Conservation (phyloP, 768 basidiomycete genomes). For the Rhodotorula toruloides region DNA sequence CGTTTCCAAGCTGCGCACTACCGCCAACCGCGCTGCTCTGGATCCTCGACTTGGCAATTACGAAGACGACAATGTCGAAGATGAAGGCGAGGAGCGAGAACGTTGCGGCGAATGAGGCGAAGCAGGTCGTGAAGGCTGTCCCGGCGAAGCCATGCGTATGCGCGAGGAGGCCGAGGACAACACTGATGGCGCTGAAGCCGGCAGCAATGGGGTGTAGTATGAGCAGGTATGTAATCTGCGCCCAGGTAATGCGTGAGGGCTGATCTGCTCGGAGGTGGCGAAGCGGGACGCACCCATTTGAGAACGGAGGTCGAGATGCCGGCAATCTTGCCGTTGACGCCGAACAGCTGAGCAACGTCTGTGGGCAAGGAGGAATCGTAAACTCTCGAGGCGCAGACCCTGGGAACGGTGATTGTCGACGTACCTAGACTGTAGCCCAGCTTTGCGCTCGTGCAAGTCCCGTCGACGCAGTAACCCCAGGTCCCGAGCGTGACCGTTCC, state of each 20-base stretch:
- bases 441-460: constrained; percentile 69
- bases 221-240: constrained; percentile 71
- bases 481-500: constrained; percentile 79
- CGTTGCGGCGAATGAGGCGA: constrained; percentile 62
- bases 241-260: background rate
- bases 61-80: constrained; percentile 87
- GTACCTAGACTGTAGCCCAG: constrained; percentile 84
- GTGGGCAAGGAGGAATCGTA: background rate
- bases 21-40: constrained; percentile 47
- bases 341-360: constrained; percentile 81
- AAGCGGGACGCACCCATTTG: constrained; percentile 59
- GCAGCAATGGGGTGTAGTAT: constrained; percentile 83
- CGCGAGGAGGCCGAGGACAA: constrained; percentile 78
- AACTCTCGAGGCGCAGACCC: background rate
- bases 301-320: constrained; percentile 75
- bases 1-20: constrained; percentile 55
- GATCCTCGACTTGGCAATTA: constrained; percentile 78
- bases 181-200: constrained; percentile 61
- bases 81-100: constrained; percentile 81
- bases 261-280: background rate
- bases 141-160: constrained; percentile 76
- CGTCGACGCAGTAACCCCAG: constrained; percentile 72
- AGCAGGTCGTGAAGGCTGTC: constrained; percentile 46
- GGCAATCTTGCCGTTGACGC: constrained; percentile 57
- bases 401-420: constrained; percentile 2